Percentiles rank a stretch among this genome's conserved stretches.
Evolutionary conservation across 306 rosid species (phyloP).

Genomic region (Vigna mungo): DNA sequence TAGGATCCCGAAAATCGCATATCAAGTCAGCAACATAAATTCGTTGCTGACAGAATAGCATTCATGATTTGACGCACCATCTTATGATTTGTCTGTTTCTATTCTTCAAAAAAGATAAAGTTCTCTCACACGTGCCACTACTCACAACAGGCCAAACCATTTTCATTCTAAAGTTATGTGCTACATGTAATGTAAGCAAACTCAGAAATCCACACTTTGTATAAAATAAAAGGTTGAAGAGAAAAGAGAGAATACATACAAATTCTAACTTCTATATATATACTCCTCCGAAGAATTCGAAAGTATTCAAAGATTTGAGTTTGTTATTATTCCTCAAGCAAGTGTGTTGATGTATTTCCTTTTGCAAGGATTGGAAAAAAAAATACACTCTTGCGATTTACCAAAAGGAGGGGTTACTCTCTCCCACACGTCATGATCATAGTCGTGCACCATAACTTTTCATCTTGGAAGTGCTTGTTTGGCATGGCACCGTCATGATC

Average conservation of each 20-base stretch:
- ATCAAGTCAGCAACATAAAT: conserved; percentile 48
- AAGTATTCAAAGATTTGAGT: background rate
- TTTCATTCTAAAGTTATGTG: conserved; percentile 30
- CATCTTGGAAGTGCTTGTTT: conserved; percentile 24
- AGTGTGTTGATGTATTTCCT: background rate
- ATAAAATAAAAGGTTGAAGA: background rate
- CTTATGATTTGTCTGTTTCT: conserved; percentile 41
- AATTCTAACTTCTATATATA: too few relatives aligned
- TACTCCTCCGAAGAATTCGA: too few relatives aligned
- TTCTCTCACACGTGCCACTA: conserved; percentile 28
- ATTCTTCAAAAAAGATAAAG: conserved; percentile 12
- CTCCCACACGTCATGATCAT: conserved; percentile 27
- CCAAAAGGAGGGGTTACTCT: background rate
- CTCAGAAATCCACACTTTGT: background rate
- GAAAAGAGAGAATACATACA: background rate
- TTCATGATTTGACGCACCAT: conserved; percentile 47
- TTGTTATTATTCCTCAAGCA: too few relatives aligned
- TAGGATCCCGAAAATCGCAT: conserved; percentile 29
- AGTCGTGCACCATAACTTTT: conserved; percentile 25
- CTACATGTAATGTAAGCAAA: conserved; percentile 10
- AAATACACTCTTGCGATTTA: conserved; percentile 13
- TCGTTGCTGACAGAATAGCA: conserved; percentile 33
- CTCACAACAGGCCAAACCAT: conserved; percentile 30
- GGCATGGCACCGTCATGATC: conserved; percentile 23
- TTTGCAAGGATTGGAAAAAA: conserved; percentile 6